These are phyloP conservation scores for Pythium plurisporium DNA, from an alignment of 352 stramenopile species.

Conservation along the genomic window DNA sequence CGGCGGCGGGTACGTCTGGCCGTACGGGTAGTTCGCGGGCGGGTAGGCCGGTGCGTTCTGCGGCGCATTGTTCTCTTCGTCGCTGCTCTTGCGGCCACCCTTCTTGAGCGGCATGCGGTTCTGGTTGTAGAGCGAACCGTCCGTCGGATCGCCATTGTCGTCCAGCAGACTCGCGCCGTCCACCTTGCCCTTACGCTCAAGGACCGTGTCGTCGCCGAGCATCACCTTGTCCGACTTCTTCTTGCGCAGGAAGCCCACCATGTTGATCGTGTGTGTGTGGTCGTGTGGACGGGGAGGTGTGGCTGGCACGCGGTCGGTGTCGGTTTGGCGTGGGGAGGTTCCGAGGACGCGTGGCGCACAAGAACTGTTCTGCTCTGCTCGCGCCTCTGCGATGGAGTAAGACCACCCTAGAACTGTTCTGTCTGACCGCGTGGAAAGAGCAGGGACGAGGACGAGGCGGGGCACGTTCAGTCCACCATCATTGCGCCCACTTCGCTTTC, in stretches of 20 bases:
- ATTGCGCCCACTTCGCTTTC: background rate
- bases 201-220: slow-evolving; percentile 63
- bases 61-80: slow-evolving; percentile 41
- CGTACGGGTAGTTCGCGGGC: slow-evolving; percentile 38
- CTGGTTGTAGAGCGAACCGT: slow-evolving; percentile 64
- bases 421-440: too few relatives aligned
- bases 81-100: slow-evolving; percentile 43
- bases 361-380: background rate
- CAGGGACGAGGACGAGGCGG: slow-evolving; percentile 1
- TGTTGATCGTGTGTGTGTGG: slow-evolving; percentile 21
- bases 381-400: background rate
- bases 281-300: background rate
- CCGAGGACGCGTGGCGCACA: slow-evolving; percentile 7
- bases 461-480: slow-evolving; percentile 8
- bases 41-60: slow-evolving; percentile 29
- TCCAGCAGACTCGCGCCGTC: slow-evolving; percentile 80
- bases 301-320: slow-evolving; percentile 1
- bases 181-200: slow-evolving; percentile 82
- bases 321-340: too few relatives aligned
- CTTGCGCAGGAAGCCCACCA: slow-evolving; percentile 84
- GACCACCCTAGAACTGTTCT: slow-evolving; percentile 1
- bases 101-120: slow-evolving; percentile 36
- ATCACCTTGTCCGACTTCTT: slow-evolving; percentile 76
- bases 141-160: slow-evolving; percentile 72
- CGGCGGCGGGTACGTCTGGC: slow-evolving; percentile 29